These are phyloP conservation scores for Cladosporium cucumerinum DNA, from an alignment of 2,329 filamentous ascomycete species.

Conservation along the genomic window DNA sequence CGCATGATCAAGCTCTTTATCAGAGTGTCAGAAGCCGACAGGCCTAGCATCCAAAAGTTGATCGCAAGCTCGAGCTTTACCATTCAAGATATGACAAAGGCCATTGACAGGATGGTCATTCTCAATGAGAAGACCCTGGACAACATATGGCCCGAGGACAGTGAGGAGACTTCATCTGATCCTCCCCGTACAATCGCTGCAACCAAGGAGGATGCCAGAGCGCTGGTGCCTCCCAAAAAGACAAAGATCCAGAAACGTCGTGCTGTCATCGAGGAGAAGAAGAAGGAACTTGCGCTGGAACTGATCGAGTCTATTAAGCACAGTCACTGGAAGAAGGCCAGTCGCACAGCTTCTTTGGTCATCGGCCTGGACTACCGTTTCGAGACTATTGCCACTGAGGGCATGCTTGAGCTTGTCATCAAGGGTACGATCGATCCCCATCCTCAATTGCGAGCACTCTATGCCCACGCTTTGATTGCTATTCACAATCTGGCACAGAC, in stretches of 20 bases:
- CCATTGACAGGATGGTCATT: slow-evolving; percentile 81
- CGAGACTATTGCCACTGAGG: slow-evolving; percentile 74
- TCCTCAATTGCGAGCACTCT: slow-evolving; percentile 77
- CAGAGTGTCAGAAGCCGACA: slow-evolving; percentile 83
- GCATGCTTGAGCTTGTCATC: slow-evolving; percentile 79
- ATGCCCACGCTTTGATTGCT: slow-evolving; percentile 73
- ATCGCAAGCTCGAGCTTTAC: slow-evolving; percentile 78
- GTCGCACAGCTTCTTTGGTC: slow-evolving; percentile 83
- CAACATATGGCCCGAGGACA: slow-evolving; percentile 60
- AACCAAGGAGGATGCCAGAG: slow-evolving; percentile 55
- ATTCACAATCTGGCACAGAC: slow-evolving; percentile 82
- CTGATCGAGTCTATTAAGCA: slow-evolving; percentile 71
- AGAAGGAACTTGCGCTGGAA: slow-evolving; percentile 74
- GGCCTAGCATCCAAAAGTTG: slow-evolving; percentile 88
- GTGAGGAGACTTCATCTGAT: slow-evolving; percentile 30
- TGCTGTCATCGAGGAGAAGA: slow-evolving; percentile 75
- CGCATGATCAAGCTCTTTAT: slow-evolving; percentile 88
- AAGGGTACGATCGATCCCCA: slow-evolving; percentile 85
- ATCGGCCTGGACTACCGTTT: slow-evolving; percentile 90
- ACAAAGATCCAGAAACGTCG: slow-evolving; percentile 73
- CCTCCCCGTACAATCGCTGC: slow-evolving; percentile 32
- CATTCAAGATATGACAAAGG: slow-evolving; percentile 86
- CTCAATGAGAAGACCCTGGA: slow-evolving; percentile 69
- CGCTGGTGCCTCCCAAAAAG: slow-evolving; percentile 63
- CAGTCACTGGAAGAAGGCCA: slow-evolving; percentile 96